Percentiles rank a stretch among this genome's conserved stretches.
phyloP scores from a whole-genome alignment of 768 basidiomycete species.

The Auricularia auricula-judae region DNA sequence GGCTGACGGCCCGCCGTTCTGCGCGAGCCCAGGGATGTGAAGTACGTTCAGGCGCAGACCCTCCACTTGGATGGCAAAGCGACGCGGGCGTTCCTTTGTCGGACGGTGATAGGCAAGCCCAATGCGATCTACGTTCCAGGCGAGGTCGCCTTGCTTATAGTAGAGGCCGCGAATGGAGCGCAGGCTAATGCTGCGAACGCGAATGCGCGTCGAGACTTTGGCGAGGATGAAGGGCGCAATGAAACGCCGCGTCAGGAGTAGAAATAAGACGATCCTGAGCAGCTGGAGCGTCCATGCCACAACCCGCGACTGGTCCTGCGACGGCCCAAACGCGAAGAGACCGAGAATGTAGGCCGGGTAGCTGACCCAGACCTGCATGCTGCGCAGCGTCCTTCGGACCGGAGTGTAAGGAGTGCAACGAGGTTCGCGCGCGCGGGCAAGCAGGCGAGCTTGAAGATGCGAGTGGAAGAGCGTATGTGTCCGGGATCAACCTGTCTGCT shows the following conservation, averaged over 20 bases:
- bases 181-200: slow-evolving; percentile 62
- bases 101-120: slow-evolving; percentile 45
- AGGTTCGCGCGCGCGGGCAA: too few relatives aligned
- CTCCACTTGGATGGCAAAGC: slow-evolving; percentile 53
- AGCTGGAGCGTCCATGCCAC: not conserved
- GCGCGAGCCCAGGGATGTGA: not conserved
- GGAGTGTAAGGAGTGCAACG: too few relatives aligned
- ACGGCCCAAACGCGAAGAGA: not conserved
- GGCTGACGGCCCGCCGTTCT: slow-evolving; percentile 25
- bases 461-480: not conserved
- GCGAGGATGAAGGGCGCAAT: slow-evolving; percentile 54
- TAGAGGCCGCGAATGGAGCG: slow-evolving; percentile 71
- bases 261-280: slow-evolving; percentile 5
- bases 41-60: slow-evolving; percentile 45
- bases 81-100: slow-evolving; percentile 36
- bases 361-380: slow-evolving; percentile 4
- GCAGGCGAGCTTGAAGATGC: not conserved
- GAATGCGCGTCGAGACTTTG: slow-evolving; percentile 45
- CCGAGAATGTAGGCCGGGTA: slow-evolving; percentile 2
- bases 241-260: slow-evolving; percentile 50
- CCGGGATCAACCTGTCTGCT: too few relatives aligned
- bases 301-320: not conserved
- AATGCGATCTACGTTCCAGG: slow-evolving; percentile 58
- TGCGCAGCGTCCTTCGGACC: not conserved
- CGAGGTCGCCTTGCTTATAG: slow-evolving; percentile 42